These are phyloP conservation scores for Tulasnella sp. DNA, from an alignment of 768 basidiomycete species.

Conservation along the genomic window DNA sequence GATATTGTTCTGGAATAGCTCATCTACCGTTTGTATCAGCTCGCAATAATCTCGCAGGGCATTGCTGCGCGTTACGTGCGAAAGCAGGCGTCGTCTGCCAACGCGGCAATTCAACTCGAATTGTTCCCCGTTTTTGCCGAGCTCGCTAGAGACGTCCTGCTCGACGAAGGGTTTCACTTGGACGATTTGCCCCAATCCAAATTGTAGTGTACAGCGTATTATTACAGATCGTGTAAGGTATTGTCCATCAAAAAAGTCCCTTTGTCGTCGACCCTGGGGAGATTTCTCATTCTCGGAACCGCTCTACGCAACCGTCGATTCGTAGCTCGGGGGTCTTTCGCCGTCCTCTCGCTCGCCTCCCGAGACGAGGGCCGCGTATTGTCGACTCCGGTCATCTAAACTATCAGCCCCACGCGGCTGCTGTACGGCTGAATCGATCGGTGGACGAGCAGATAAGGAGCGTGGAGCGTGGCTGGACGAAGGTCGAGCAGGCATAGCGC, in stretches of 20 bases:
- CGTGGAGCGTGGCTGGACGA: neutral
- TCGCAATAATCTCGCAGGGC: conserved; percentile 76
- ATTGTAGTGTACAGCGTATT: neutral
- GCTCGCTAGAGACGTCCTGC: conserved; percentile 8
- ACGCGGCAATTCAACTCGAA: conserved; percentile 37
- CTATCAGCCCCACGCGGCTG: neutral
- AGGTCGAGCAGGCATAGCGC: conserved; percentile 6
- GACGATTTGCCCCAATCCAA: neutral
- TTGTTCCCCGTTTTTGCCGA: conserved; percentile 21
- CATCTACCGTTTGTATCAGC: conserved; percentile 29
- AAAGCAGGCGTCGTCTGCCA: conserved; percentile 81
- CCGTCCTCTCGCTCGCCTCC: conserved; percentile 74
- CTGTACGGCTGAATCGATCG: conserved; percentile 2
- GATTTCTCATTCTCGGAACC: neutral
- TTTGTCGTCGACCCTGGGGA: neutral
- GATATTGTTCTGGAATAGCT: neutral
- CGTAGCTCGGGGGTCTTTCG: conserved; percentile 76
- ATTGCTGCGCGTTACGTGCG: conserved; percentile 79
- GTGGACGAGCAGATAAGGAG: neutral
- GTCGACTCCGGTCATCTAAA: conserved; percentile 27
- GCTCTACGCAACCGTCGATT: conserved; percentile 11
- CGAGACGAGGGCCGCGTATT: conserved; percentile 70
- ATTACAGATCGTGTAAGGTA: neutral
- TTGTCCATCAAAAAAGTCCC: neutral
- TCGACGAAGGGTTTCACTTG: neutral